phyloP scores from a whole-genome alignment of 2,329 filamentous ascomycete genomes.

The Beauveria varroae region DNA sequence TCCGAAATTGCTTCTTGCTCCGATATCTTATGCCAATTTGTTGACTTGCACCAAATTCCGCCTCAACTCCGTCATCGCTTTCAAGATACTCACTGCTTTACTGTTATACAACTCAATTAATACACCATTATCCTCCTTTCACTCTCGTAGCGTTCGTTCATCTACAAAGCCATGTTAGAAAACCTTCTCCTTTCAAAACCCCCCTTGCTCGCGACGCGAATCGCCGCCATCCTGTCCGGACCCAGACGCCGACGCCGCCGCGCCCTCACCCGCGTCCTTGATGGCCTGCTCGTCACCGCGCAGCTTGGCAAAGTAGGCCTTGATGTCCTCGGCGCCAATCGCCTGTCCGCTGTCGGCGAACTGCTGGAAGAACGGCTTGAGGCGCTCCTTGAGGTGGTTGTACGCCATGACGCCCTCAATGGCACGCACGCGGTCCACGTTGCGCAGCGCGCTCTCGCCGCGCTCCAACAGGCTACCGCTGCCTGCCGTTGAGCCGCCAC shows the following conservation, averaged over 20 bases:
- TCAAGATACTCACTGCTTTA: neutral
- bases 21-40: neutral
- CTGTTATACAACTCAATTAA: neutral
- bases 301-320: constrained; percentile 89
- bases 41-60: neutral
- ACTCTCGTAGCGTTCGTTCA: too few relatives aligned
- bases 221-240: constrained; percentile 26
- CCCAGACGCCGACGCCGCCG: constrained; percentile 31
- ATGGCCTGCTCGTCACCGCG: constrained; percentile 78
- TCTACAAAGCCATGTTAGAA: neutral
- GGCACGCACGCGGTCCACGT: constrained; percentile 84
- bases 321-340: constrained; percentile 92
- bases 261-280: constrained; percentile 50
- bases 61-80: neutral
- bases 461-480: constrained; percentile 82
- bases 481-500: constrained; percentile 51
- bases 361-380: constrained; percentile 90
- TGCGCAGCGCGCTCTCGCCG: constrained; percentile 85
- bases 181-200: constrained; percentile 33
- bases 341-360: constrained; percentile 87
- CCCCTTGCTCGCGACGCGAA: constrained; percentile 43
- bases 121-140: neutral
- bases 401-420: constrained; percentile 98
- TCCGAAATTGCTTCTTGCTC: neutral
- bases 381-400: constrained; percentile 88